Percentiles rank a stretch among this genome's conserved stretches.
Conservation (phyloP, 176 grass and related monocot genomes). For the Triticum dicoccoides region DNA sequence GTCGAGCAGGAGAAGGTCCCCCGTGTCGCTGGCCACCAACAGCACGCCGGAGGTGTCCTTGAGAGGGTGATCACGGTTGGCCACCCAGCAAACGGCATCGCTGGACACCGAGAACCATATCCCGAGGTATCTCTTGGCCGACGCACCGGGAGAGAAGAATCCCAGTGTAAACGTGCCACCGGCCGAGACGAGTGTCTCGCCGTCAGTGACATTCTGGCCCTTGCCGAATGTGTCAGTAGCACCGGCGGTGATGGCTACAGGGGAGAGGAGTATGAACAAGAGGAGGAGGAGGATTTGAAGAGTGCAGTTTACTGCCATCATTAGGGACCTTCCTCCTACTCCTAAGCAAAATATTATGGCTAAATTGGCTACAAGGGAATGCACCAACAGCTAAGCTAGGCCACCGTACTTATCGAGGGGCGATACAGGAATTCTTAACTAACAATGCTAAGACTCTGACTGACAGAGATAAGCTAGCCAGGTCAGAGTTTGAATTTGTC, state of each 20-base stretch:
- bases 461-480: background rate
- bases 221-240: background rate
- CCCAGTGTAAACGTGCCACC: conserved; percentile 30
- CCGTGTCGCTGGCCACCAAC: background rate
- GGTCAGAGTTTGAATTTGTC: background rate
- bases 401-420: background rate
- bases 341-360: background rate
- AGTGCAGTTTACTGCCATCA: background rate
- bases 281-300: background rate
- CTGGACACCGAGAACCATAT: conserved; percentile 27
- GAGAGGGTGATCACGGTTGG: conserved; percentile 31
- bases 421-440: background rate
- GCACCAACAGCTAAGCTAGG: background rate
- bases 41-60: background rate
- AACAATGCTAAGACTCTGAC: background rate
- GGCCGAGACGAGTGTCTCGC: conserved; percentile 16
- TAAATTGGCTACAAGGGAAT: background rate
- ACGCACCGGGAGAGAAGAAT: conserved; percentile 11
- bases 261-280: background rate
- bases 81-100: conserved; percentile 21
- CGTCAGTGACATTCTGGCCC: background rate
- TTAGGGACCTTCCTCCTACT: too few species aligned
- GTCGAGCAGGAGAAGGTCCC: background rate
- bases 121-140: conserved; percentile 7
- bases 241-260: background rate